A percentile compares a stretch with the other conserved stretches of the same genome.
Conservation (phyloP, 1,284 basidiomycete genomes). For the Xerocomus amazonicus region DNA sequence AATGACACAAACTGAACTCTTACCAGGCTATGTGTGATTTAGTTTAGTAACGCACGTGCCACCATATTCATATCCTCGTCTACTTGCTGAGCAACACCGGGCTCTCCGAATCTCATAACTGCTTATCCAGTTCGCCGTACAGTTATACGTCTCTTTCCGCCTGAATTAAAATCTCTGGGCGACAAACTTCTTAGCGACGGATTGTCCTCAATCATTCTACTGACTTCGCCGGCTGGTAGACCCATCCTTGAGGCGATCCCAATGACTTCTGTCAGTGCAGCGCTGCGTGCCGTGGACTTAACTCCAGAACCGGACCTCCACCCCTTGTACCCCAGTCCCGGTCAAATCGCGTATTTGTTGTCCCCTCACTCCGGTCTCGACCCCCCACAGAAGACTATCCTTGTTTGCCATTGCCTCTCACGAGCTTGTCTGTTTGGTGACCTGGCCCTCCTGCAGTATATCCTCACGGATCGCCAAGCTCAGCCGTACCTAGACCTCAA, state of each 20-base stretch:
- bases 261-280: slow-evolving; percentile 11
- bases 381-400: slow-evolving; percentile 60
- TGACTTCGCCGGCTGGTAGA: slow-evolving; percentile 5
- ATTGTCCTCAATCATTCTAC: slow-evolving; percentile 4
- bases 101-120: slow-evolving; percentile 1
- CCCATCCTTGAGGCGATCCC: slow-evolving; percentile 5
- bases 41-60: too few relatives aligned
- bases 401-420: slow-evolving; percentile 66
- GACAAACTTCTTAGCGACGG: slow-evolving; percentile 4
- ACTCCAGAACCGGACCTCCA: slow-evolving; percentile 72
- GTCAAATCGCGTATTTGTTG: slow-evolving; percentile 59
- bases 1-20: too few relatives aligned
- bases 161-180: slow-evolving; percentile 19
- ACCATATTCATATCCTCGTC: not conserved
- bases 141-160: slow-evolving; percentile 13
- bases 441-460: slow-evolving; percentile 64
- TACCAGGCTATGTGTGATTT: too few relatives aligned
- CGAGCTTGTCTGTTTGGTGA: slow-evolving; percentile 77
- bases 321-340: slow-evolving; percentile 67
- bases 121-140: slow-evolving; percentile 7
- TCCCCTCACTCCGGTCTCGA: slow-evolving; percentile 63
- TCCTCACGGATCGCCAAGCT: slow-evolving; percentile 66
- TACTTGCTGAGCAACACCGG: slow-evolving; percentile 1
- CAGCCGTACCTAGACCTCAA: slow-evolving; percentile 67
- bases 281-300: slow-evolving; percentile 41